These are phyloP conservation scores for Metschnikowia koreensis DNA, from an alignment of 805 yeast genomes.

Conservation along the genomic window DNA sequence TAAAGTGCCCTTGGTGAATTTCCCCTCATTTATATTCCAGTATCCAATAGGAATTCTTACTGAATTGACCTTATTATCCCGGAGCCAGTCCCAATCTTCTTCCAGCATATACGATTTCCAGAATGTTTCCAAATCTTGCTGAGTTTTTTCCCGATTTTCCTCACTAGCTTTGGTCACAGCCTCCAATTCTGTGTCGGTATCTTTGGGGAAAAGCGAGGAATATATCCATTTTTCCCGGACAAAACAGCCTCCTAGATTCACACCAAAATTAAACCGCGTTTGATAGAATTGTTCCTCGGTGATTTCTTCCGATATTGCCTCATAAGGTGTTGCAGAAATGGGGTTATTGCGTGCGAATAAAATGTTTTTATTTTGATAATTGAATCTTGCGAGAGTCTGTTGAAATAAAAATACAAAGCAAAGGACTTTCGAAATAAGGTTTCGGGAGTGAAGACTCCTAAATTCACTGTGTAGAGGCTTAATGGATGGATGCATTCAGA, in stretches of 20 bases:
- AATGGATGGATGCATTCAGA: no score
- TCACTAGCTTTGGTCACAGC: constrained; percentile 57
- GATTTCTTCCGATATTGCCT: constrained; percentile 38
- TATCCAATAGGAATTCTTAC: constrained; percentile 88
- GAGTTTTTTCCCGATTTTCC: constrained; percentile 51
- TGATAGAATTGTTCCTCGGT: constrained; percentile 51
- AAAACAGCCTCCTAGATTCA: constrained; percentile 79
- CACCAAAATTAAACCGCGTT: constrained; percentile 72
- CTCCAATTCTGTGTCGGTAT: constrained; percentile 67
- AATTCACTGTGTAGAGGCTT: no score
- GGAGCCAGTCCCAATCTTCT: constrained; percentile 79
- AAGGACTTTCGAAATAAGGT: no score
- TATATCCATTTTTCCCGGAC: constrained; percentile 79
- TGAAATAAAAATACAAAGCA: no score
- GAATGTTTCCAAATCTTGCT: constrained; percentile 54
- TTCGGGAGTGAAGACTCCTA: no score
- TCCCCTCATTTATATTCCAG: constrained; percentile 77
- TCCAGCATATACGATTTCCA: constrained; percentile 62
- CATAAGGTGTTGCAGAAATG: constrained; percentile 4
- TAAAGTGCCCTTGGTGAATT: constrained; percentile 56
- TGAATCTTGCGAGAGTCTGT: no score
- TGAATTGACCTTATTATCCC: constrained; percentile 65
- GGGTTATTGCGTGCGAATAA: no score
- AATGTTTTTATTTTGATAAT: no score
- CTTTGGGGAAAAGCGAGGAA: constrained; percentile 56